Evolutionary conservation across 768 basidiomycete genomes (phyloP).

Genomic region (Termitomyces eurrhizus): DNA sequence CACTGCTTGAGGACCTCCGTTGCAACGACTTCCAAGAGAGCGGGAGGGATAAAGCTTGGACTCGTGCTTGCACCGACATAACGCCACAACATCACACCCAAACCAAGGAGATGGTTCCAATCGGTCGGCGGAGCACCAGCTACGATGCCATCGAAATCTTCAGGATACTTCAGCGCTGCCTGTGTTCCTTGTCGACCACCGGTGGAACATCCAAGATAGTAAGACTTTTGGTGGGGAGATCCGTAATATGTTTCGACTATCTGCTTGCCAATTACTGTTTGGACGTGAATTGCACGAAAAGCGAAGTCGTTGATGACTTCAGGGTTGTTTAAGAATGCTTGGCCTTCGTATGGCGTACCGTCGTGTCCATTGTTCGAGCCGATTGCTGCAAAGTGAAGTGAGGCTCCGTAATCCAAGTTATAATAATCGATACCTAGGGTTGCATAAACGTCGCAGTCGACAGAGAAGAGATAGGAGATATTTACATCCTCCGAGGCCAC

Average conservation of each 20-base stretch:
- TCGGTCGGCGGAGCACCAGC: background rate
- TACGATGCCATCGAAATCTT: background rate
- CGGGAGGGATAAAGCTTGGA: background rate
- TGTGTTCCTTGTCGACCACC: slow-evolving; percentile 8
- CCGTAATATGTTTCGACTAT: slow-evolving; percentile 10
- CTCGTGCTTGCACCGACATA: slow-evolving; percentile 2
- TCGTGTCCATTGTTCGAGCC: slow-evolving; percentile 14
- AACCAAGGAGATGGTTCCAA: background rate
- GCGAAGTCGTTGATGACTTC: slow-evolving; percentile 16
- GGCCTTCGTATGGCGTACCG: background rate
- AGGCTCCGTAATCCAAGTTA: slow-evolving; percentile 9
- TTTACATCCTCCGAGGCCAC: slow-evolving; percentile 10
- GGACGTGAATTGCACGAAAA: slow-evolving; percentile 11
- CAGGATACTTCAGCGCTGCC: background rate
- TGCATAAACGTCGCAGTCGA: background rate
- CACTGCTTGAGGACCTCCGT: slow-evolving; percentile 5
- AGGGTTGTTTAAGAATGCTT: background rate
- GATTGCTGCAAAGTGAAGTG: slow-evolving; percentile 10
- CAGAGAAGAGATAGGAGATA: background rate
- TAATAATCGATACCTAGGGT: slow-evolving; percentile 5
- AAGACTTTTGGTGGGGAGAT: slow-evolving; percentile 6
- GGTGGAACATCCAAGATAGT: slow-evolving; percentile 15
- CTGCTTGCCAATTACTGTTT: slow-evolving; percentile 13
- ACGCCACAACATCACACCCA: slow-evolving; percentile 2
- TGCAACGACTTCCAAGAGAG: background rate